Conservation (phyloP, 345 rosid species). For the Brassica juncea region DNA sequence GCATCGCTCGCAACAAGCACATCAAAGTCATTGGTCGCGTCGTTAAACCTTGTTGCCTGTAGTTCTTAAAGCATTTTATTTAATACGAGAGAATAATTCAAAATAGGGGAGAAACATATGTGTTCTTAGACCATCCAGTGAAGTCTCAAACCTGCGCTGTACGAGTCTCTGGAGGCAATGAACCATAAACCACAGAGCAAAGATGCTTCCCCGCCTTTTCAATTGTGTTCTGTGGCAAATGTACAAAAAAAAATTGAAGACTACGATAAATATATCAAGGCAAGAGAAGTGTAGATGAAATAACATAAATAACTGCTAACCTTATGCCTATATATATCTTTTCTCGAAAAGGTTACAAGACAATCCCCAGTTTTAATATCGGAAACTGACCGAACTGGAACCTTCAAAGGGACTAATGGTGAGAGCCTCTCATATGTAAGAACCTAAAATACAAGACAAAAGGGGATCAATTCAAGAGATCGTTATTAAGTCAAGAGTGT, state of each 20-base stretch:
- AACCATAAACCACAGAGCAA: conserved; percentile 95
- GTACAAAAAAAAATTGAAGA: not conserved
- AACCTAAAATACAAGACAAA: conserved; percentile 8
- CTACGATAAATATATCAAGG: not conserved
- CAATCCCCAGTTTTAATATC: conserved; percentile 78
- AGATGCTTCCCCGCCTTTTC: conserved; percentile 68
- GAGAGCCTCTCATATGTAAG: conserved; percentile 60
- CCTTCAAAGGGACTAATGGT: conserved; percentile 28
- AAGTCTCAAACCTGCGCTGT: conserved; percentile 72
- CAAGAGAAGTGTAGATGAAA: not conserved
- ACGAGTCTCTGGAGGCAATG: conserved; percentile 90
- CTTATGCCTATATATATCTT: conserved; percentile 64
- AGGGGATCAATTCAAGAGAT: conserved; percentile 1
- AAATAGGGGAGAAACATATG: not conserved
- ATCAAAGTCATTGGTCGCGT: conserved; percentile 76
- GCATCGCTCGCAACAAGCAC: conserved; percentile 99
- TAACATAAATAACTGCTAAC: conserved; percentile 44
- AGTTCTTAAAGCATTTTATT: conserved; percentile 22
- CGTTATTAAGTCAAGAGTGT: not conserved
- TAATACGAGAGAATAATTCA: conserved; percentile 3
- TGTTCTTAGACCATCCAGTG: not conserved
- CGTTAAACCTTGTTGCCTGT: conserved; percentile 95
- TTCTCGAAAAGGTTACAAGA: conserved; percentile 84
- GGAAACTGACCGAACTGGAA: conserved; percentile 6
- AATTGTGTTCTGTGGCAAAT: conserved; percentile 53